Conservation (phyloP, 2,329 filamentous ascomycete species). For the Apiospora malaysiana region DNA sequence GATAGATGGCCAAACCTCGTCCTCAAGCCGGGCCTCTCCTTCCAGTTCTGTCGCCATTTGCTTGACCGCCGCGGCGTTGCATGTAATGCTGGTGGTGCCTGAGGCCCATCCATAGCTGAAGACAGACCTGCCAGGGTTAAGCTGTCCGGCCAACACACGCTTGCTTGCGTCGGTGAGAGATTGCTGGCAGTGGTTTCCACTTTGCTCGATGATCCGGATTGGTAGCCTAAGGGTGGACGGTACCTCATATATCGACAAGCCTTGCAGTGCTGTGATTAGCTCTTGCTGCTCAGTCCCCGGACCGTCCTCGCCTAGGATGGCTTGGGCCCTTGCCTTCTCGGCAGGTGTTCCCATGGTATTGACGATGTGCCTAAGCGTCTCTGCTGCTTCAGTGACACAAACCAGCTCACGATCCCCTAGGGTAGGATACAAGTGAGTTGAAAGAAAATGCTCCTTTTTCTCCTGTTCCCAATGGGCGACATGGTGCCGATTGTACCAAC, state of each 20-base stretch:
- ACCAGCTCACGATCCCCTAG: conserved; percentile 63
- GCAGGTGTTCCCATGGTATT: conserved; percentile 65
- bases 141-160: conserved; percentile 44
- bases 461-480: conserved; percentile 70
- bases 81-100: conserved; percentile 70
- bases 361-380: conserved; percentile 71
- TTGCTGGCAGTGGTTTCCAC: conserved; percentile 37
- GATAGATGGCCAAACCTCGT: conserved; percentile 38
- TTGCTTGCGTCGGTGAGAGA: conserved; percentile 38
- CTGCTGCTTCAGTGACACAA: conserved; percentile 69
- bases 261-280: conserved; percentile 39
- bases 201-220: conserved; percentile 59
- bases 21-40: conserved; percentile 29
- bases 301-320: conserved; percentile 55
- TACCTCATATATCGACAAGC: conserved; percentile 45
- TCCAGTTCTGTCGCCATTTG: conserved; percentile 60
- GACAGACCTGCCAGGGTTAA: conserved; percentile 65
- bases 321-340: conserved; percentile 62
- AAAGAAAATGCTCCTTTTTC: conserved; percentile 62
- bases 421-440: conserved; percentile 65
- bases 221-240: conserved; percentile 56
- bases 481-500: conserved; percentile 62
- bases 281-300: conserved; percentile 28
- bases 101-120: conserved; percentile 75
- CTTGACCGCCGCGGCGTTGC: conserved; percentile 71